phyloP scores from a whole-genome alignment of 805 yeast genomes.

The Scheffersomyces lignosus region DNA sequence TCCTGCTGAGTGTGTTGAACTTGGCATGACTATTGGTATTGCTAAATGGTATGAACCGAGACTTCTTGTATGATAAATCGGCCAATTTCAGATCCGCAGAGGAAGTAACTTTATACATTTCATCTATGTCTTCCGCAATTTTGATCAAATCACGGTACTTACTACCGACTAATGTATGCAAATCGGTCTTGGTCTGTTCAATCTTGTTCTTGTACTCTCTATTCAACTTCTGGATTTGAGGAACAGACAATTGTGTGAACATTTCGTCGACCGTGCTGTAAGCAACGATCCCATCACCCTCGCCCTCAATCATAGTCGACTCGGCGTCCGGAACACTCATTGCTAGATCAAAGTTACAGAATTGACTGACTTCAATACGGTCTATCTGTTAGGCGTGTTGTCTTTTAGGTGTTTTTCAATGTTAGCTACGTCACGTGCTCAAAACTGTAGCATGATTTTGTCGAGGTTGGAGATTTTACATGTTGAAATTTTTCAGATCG shows the following conservation, averaged over 20 bases:
- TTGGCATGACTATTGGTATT: conserved; percentile 14
- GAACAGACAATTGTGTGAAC: conserved; percentile 30
- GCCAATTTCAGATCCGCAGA: conserved; percentile 25
- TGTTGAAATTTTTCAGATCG: too few relatives aligned
- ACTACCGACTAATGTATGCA: conserved; percentile 38
- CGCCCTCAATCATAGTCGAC: too few relatives aligned
- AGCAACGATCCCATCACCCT: too few relatives aligned
- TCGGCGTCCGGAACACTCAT: too few relatives aligned
- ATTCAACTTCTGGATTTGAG: conserved; percentile 32
- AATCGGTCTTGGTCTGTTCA: conserved; percentile 28
- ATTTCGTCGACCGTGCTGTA: conserved; percentile 33
- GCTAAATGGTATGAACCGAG: conserved; percentile 28
- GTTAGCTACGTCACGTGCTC: too few relatives aligned
- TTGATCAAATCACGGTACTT: conserved; percentile 44
- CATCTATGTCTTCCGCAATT: conserved; percentile 43
- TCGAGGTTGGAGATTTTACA: too few relatives aligned
- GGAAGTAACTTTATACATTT: conserved; percentile 25
- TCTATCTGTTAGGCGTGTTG: too few relatives aligned
- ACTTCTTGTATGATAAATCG: conserved; percentile 29
- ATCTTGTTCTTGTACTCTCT: conserved; percentile 27
- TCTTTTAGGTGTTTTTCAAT: too few relatives aligned
- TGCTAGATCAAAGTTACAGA: too few relatives aligned
- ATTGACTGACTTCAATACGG: too few relatives aligned
- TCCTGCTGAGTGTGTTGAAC: conserved; percentile 20
- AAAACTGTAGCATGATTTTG: too few relatives aligned